Base-by-base conservation (phyloP, 768 basidiomycete genomes). In the Amanita fuliginea region DNA sequence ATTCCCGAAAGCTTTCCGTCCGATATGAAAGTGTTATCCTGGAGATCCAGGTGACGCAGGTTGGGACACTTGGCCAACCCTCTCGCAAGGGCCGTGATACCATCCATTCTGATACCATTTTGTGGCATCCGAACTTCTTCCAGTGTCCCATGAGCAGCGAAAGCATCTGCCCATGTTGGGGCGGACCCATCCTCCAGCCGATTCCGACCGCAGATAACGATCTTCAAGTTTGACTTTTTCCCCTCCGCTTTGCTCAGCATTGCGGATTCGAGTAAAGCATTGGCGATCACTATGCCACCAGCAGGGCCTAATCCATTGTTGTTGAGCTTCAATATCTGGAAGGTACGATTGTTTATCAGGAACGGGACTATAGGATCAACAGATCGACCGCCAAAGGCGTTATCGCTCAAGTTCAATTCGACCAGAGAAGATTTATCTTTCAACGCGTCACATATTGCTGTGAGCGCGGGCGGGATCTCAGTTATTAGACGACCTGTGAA, bases 291-390 rank as follows among this genome's bases (percentile, higher is more conserved):
- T 9, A 69, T 69, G 36, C 96, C 96, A 22, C 92, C 96, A 14
- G 79, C 82, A 11, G 90, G 87, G 8, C 95, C 95, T 14, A 99
- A 79, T 19, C 95, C 95, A 64, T 98, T 97, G 72, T 98, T 99
- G 69, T 91, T 95, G 54, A 98, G 78, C 58, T 83, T 85, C 60
- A 99, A 78, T 49, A 89, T 74, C 60, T 84, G 78, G 70, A 96
- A 80, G 55, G 74, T 76, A 51, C 81, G 82, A 63, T 95, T 94
- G 53, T 82, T 69, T 26, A 81, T 80, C 59, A 95, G 80, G 73
- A 95, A 87, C 14, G 83, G 82, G 45, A 93, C 92, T 67, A 98
- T 85, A 39, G 93, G 90, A 56, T 93, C 90, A 19, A 93, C 93
- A 28, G 88, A 92, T 59, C 94, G 83, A 30, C 90, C 92, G 18